These are phyloP conservation scores for Juncus effusus DNA, from an alignment of 176 grass and related monocot species.

Conservation along the genomic window DNA sequence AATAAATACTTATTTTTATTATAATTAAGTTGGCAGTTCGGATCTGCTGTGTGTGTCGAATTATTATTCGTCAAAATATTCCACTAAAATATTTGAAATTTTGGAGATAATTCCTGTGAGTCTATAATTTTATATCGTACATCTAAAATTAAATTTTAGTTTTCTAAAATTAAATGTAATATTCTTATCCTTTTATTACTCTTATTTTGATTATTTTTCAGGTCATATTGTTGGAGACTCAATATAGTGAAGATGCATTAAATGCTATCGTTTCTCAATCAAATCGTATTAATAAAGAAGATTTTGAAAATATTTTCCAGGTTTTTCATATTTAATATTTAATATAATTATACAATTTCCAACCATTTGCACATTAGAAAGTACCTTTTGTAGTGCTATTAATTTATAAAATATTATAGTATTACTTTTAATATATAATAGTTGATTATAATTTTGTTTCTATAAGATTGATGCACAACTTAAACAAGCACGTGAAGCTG, in stretches of 20 bases:
- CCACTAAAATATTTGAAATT: conserved; percentile 52
- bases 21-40: conserved; percentile 38
- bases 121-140: conserved; percentile 20
- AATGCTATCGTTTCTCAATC: conserved; percentile 30
- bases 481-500: conserved; percentile 34
- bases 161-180: not conserved
- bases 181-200: conserved; percentile 15
- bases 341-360: not conserved
- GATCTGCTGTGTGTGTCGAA: conserved; percentile 52
- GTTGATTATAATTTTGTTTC: conserved; percentile 2
- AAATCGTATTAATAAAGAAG: conserved; percentile 56
- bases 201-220: conserved; percentile 13
- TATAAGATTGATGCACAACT: conserved; percentile 52
- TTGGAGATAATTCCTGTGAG: conserved; percentile 64
- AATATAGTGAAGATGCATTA: conserved; percentile 27
- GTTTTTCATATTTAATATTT: conserved; percentile 28
- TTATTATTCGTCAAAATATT: conserved; percentile 59
- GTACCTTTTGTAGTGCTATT: conserved; percentile 1
- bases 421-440: not conserved
- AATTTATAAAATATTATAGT: not conserved
- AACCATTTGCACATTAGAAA: not conserved
- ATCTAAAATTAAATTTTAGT: not conserved
- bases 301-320: conserved; percentile 50
- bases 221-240: conserved; percentile 52
- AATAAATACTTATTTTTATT: not conserved